Conservation (phyloP, 495 filamentous ascomycete species). For the Clavariopsis aquatica region DNA sequence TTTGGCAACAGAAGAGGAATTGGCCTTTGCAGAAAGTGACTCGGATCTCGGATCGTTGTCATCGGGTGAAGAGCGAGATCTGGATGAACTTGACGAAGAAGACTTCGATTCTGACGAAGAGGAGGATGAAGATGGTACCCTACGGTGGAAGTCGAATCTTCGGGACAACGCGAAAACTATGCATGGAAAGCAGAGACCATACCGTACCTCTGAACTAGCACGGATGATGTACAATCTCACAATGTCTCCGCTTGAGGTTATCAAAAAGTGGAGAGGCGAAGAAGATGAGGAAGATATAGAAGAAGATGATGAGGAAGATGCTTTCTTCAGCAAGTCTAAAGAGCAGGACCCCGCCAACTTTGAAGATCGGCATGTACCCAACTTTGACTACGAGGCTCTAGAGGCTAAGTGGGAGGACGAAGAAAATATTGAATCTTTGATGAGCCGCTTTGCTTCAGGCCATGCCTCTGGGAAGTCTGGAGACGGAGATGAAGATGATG, state of each 20-base stretch:
- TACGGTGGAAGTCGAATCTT: constrained; percentile 86
- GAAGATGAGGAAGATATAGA: constrained; percentile 50
- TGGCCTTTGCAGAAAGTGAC: constrained; percentile 94
- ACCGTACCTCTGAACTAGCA: constrained; percentile 75
- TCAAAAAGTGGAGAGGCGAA: constrained; percentile 74
- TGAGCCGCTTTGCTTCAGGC: constrained; percentile 70
- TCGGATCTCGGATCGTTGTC: constrained; percentile 91
- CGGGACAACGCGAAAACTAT: constrained; percentile 69
- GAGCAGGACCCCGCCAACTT: constrained; percentile 59
- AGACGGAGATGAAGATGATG: constrained; percentile 52
- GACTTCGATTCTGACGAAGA: constrained; percentile 48
- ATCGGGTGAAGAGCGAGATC: constrained; percentile 62
- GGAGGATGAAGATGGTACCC: constrained; percentile 63
- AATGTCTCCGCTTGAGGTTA: constrained; percentile 70
- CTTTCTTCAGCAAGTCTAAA: constrained; percentile 80
- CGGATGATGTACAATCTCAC: constrained; percentile 85
- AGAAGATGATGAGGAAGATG: constrained; percentile 66
- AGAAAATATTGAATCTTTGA: constrained; percentile 72
- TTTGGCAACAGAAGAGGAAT: constrained; percentile 49
- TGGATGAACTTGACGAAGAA: constrained; percentile 50
- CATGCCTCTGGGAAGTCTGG: constrained; percentile 49
- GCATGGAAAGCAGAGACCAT: constrained; percentile 67
- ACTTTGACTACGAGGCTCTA: constrained; percentile 76
- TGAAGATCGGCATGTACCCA: constrained; percentile 76
- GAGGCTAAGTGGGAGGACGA: constrained; percentile 82